Percentiles rank a stretch among this genome's conserved stretches.
Evolutionary conservation across 2,329 filamentous ascomycete species (phyloP).

Genomic region (Parastagonospora nodorum): DNA sequence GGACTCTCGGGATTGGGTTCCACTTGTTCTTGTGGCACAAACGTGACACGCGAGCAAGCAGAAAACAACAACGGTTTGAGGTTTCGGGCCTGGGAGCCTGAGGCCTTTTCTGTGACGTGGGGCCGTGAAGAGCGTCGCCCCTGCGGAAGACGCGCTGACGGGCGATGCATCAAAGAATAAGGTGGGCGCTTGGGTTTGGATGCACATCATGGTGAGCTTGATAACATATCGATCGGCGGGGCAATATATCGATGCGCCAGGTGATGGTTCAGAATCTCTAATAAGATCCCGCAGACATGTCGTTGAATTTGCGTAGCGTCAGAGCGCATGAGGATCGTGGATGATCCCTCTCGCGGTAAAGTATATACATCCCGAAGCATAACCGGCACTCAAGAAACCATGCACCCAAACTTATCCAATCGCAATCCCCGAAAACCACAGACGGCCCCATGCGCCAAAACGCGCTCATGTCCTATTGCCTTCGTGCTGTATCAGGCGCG

Average conservation of each 20-base stretch:
- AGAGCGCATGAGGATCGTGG: constrained; percentile 27
- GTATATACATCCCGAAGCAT: constrained; percentile 22
- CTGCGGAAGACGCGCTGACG: too few relatives aligned
- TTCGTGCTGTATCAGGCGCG: constrained; percentile 48
- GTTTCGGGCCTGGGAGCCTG: constrained; percentile 3
- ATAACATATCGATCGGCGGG: neutral
- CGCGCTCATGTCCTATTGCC: constrained; percentile 21
- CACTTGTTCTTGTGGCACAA: constrained; percentile 7
- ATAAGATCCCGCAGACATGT: constrained; percentile 5
- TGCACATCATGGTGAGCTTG: neutral
- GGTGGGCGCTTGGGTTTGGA: neutral
- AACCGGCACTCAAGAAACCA: constrained; percentile 21
- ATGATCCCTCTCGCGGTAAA: constrained; percentile 15
- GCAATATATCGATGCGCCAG: neutral
- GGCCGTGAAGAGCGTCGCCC: neutral
- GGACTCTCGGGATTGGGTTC: neutral
- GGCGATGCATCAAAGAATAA: too few relatives aligned
- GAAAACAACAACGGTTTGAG: constrained; percentile 16
- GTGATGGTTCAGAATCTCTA: neutral
- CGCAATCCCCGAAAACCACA: constrained; percentile 2
- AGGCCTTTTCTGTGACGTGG: constrained; percentile 12
- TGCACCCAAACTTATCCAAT: constrained; percentile 21
- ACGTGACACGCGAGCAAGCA: constrained; percentile 12
- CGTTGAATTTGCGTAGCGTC: constrained; percentile 28
- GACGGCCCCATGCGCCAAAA: constrained; percentile 3